Evolutionary conservation across 371 early-diverging fungal species (phyloP), one percentile per base, ranked within the genome.

Genomic region (Mortierella polycephala): DNA sequence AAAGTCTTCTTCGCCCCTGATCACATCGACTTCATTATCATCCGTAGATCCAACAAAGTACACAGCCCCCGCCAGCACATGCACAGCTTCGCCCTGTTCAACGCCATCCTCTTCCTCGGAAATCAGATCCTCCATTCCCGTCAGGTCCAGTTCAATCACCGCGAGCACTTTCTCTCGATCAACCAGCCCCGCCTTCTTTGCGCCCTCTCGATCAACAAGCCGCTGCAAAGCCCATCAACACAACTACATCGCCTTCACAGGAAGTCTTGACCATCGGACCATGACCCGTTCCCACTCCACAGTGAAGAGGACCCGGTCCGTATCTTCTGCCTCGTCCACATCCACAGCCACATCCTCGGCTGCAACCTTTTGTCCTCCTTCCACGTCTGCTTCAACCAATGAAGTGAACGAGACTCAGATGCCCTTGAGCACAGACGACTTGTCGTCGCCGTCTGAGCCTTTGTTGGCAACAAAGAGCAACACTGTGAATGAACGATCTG

Each of bases 231-330:
- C 30, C 30, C 4, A 65, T 41, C 56, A 68, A 42, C 60, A 46
- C 59, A 69, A 64, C 61, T 37, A 44, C 2, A 39, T 57, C 60
- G 60, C 61, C 18, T 53, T 50, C 14, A 40, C 53, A 0, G 30
- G 68, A 18, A 64, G 64, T 39, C 75, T 70, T 21, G 67, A 75
- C 18, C 75, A 70, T 39, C 69, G 75, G 49, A 57, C 70, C 46
- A 75, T 75, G 75, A 16, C 57, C n/a, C 75, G 75, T 21, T 39
- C 62, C 40, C 45, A 44, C 11, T 16, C 20, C 39, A 30, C 41
- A 40, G 23, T 5, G 9, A 30, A 30, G 30, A 30, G 30, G 30
- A 4, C 30, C 30, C 30, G 30, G 4, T 30, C 53, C 59, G 11
- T 37, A 7, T 39, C 60, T 54, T 59, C 52, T 7, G 18, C 67